Evolutionary conservation across 1,284 basidiomycete genomes (phyloP).

Genomic region (Moesziomyces antarcticus): DNA sequence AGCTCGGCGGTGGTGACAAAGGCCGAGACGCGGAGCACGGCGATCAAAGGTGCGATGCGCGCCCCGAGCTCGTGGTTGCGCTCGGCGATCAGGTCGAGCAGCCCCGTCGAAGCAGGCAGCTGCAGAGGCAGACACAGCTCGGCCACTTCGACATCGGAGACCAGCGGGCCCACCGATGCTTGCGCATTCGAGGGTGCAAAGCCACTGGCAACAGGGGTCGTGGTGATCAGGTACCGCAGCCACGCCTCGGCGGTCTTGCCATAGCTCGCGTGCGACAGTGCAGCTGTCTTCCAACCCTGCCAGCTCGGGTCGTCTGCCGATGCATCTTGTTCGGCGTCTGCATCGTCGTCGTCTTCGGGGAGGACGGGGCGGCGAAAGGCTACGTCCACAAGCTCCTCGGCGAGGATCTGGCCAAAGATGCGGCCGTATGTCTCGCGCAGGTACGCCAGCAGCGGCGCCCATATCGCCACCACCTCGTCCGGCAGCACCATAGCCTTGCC

Average conservation of each 20-base stretch:
- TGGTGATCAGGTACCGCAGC: constrained; percentile 28
- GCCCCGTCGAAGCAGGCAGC: background rate
- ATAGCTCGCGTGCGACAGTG: constrained; percentile 15
- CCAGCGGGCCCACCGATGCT: constrained; percentile 8
- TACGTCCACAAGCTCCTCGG: constrained; percentile 30
- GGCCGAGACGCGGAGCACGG: constrained; percentile 7
- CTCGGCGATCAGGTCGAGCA: constrained; percentile 23
- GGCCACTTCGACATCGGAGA: constrained; percentile 17
- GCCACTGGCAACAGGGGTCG: constrained; percentile 9
- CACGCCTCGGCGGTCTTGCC: constrained; percentile 36
- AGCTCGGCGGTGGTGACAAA: constrained; percentile 4
- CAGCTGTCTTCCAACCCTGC: constrained; percentile 16
- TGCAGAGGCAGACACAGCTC: constrained; percentile 21
- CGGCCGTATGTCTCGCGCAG: constrained; percentile 27
- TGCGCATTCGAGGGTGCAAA: background rate
- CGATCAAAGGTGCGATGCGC: constrained; percentile 15
- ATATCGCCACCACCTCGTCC: constrained; percentile 16
- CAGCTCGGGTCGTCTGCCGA: constrained; percentile 11
- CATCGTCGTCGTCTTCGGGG: constrained; percentile 4
- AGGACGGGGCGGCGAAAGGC: constrained; percentile 1
- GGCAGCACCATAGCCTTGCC: constrained; percentile 15
- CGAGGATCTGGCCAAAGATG: constrained; percentile 27
- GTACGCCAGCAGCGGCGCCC: constrained; percentile 34
- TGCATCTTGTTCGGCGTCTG: background rate
- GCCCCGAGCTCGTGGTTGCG: constrained; percentile 11